Percentiles rank a stretch among this genome's conserved stretches.
Evolutionary conservation across 345 rosid genomes (phyloP).

Genomic region (Citrus maxima): DNA sequence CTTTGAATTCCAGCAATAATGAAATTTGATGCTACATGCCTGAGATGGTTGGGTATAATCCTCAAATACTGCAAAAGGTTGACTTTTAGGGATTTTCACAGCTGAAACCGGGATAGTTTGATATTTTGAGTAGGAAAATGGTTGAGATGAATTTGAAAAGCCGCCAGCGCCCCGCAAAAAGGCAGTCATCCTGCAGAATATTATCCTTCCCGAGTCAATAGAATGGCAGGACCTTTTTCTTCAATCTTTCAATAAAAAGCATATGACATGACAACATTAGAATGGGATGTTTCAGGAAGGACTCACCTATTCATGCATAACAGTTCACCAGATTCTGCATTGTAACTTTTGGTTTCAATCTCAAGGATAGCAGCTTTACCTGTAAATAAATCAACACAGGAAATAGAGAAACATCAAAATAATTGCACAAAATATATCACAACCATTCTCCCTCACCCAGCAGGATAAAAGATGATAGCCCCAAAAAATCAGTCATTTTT

Average conservation of each 20-base stretch:
- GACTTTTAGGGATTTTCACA: slow-evolving; percentile 64
- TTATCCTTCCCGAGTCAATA: slow-evolving; percentile 11
- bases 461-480: background rate
- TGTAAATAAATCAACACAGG: slow-evolving; percentile 22
- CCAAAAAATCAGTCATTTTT: background rate
- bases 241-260: background rate
- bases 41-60: slow-evolving; percentile 76
- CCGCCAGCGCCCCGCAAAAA: slow-evolving; percentile 90
- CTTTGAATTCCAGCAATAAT: slow-evolving; percentile 7
- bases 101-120: slow-evolving; percentile 53
- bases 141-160: slow-evolving; percentile 69
- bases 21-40: slow-evolving; percentile 41
- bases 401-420: slow-evolving; percentile 3
- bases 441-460: background rate
- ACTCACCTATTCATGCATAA: slow-evolving; percentile 78
- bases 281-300: slow-evolving; percentile 15
- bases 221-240: background rate
- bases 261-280: background rate
- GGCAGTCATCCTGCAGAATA: slow-evolving; percentile 48
- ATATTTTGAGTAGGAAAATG: slow-evolving; percentile 71
- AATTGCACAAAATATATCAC: background rate
- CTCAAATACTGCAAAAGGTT: slow-evolving; percentile 60
- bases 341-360: slow-evolving; percentile 70
- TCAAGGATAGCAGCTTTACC: slow-evolving; percentile 92
- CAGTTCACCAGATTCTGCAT: slow-evolving; percentile 62